Evolutionary conservation across 1,139 yeast genomes (phyloP), one percentile per base, ranked within the genome.

Genomic region (Pichia sp.): DNA sequence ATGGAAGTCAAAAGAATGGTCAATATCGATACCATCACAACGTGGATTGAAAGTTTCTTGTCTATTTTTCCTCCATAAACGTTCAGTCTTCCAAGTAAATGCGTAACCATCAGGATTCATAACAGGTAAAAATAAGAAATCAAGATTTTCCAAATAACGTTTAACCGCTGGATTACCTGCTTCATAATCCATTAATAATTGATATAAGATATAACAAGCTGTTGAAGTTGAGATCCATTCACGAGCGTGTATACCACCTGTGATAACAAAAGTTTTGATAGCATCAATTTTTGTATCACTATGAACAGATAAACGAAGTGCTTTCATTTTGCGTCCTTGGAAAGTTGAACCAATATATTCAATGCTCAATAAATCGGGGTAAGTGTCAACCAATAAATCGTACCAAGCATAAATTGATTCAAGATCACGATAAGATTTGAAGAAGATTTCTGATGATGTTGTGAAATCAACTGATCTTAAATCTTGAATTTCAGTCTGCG

Each of bases 51-150:
- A 71, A 0, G 95, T 83, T 40, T 74, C 73, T 61, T 88, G 96
- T 47, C 95, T 72, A 61, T 85, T 88, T 59, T 88, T 88, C 37
- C 94, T 68, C 96, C 96, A 88, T 47, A 88, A 66, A 42, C 96
- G 67, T 58, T 88, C 95, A 28, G 65, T 58, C 5, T 68, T 69
- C 95, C 96, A 88, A 2, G 94, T 71, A 58, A 82, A 82, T 12
- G 68, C 86, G 57, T 88, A 88, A 0, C 96, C 96, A 60, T 88
- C 96, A 0, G 96, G 96, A 56, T 88, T 88, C 61, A 79, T 71
- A 10, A 85, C 84, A 0, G 96, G 96, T 32, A 86, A 69, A 49
- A 86, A 77, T 28, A 84, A 59, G 55, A 84, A 84, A 56, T 85
- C 91, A 48, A 85, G 62, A 31, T 68, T 59, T 38, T 73, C 61